A percentile compares a stretch with the other conserved stretches of the same genome.
Conservation (phyloP, 2,329 filamentous ascomycete genomes). For the Furcasterigmium sp. region DNA sequence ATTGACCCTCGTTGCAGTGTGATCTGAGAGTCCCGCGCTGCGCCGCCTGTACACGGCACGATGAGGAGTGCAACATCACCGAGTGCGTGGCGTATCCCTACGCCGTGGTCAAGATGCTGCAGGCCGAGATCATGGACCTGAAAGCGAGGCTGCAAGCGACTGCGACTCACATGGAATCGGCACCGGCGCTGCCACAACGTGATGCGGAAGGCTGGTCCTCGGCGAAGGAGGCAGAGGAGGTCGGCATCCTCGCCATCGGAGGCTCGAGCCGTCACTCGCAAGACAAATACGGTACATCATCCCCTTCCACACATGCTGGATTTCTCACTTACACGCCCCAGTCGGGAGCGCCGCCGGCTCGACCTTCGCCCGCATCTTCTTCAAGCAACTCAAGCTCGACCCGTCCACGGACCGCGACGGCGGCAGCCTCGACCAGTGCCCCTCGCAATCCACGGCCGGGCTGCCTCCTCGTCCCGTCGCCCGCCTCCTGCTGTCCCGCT, state of each 20-base stretch:
- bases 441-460: slow-evolving; percentile 7
- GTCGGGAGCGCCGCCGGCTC: slow-evolving; percentile 17
- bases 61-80: slow-evolving; percentile 13
- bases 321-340: background rate
- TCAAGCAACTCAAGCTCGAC: slow-evolving; percentile 15
- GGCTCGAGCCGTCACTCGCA: slow-evolving; percentile 9
- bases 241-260: slow-evolving; percentile 15
- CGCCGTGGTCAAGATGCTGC: slow-evolving; percentile 7
- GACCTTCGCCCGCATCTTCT: slow-evolving; percentile 19
- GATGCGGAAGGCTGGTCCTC: background rate
- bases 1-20: no score
- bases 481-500: slow-evolving; percentile 10
- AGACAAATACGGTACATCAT: slow-evolving; percentile 14
- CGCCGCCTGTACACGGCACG: slow-evolving; percentile 7
- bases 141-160: slow-evolving; percentile 3
- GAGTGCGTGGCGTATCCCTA: slow-evolving; percentile 13
- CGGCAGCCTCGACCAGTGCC: background rate
- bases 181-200: background rate
- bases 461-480: slow-evolving; percentile 15
- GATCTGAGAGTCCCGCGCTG: slow-evolving; percentile 19
- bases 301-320: no score
- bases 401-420: background rate
- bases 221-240: slow-evolving; percentile 17
- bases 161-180: background rate
- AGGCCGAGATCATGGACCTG: slow-evolving; percentile 6